Base-by-base conservation (phyloP, 495 filamentous ascomycete genomes). In the Bathelium albidoporum region DNA sequence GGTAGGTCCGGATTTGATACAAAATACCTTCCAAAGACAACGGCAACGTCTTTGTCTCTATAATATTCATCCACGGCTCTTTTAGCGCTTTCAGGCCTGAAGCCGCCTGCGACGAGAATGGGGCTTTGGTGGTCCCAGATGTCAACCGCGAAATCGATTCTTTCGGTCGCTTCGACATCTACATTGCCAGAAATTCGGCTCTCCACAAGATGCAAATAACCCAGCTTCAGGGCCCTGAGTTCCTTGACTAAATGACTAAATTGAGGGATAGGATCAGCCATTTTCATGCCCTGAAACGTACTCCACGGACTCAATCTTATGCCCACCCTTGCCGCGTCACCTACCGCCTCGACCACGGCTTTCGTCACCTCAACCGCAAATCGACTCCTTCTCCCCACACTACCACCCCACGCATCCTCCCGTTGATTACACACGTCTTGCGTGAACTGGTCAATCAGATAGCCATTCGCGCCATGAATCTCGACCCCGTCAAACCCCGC, bases 401-500 rank as follows among this genome's bases (percentile, higher is more conserved):
- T 86, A n/a, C 88, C 87, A 26, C 88, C 88, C 71, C 83, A 91
- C 20, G 64, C 49, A 70, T 91, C 88, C 2, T 79, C 84, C 1
- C 88, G 81, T 68, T 77, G 69, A 74, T 91, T 91, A 64, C 67
- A 74, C 18, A 68, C 75, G 66, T 86, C 83, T 68, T 88, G 86
- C 1, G 74, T 76, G 72, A 91, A 91, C 73, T 91, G 88, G 69
- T 91, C 86, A 59, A 89, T 75, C 58, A 91, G 73, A 69, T 89
- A 90, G 10, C 88, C 88, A 66, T 91, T 90, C 2, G 86, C 86
- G 39, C 76, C 83, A 69, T 90, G 87, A 61, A 90, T 76, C 75
- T 91, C 89, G 2, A 91, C 86, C 29, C 86, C 87, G 68, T 90
- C 88, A 59, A 90, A 92, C 7, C 88, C 89, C 2, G 87, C 89